A percentile compares a stretch with the other conserved stretches of the same genome.
phyloP scores from a whole-genome alignment of 306 rosid species.

The Trichosanthes truncata region DNA sequence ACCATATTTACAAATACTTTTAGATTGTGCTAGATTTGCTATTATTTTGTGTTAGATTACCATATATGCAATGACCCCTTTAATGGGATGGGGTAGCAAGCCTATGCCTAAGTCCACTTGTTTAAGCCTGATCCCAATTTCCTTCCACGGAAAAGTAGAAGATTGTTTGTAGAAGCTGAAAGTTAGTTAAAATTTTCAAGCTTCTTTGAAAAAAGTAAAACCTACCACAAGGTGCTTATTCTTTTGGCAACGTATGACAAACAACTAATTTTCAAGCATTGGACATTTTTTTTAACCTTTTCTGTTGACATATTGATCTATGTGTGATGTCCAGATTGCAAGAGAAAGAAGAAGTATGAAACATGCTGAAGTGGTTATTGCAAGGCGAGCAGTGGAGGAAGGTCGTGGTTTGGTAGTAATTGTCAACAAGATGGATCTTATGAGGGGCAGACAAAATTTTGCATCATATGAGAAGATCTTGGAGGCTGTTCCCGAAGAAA shows the following conservation, averaged over 20 bases:
- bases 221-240: not conserved
- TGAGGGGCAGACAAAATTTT: constrained; percentile 43
- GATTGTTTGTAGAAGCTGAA: not conserved
- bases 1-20: too few relatives aligned
- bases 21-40: too few relatives aligned
- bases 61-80: not conserved
- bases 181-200: not conserved
- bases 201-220: not conserved
- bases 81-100: not conserved
- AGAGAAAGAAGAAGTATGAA: constrained; percentile 76
- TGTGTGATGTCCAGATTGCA: constrained; percentile 34
- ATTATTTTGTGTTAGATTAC: too few relatives aligned
- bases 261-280: not conserved
- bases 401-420: constrained; percentile 94
- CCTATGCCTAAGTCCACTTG: not conserved
- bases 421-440: constrained; percentile 97
- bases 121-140: not conserved
- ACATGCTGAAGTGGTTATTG: constrained; percentile 90
- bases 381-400: constrained; percentile 92
- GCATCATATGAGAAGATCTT: constrained; percentile 45
- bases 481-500: constrained; percentile 80
- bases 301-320: not conserved
- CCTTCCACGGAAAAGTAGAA: not conserved
- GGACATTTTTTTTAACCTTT: not conserved
- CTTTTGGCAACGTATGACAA: not conserved